Conservation (phyloP, 805 yeast species). For the Lipomyces mesembrius region DNA sequence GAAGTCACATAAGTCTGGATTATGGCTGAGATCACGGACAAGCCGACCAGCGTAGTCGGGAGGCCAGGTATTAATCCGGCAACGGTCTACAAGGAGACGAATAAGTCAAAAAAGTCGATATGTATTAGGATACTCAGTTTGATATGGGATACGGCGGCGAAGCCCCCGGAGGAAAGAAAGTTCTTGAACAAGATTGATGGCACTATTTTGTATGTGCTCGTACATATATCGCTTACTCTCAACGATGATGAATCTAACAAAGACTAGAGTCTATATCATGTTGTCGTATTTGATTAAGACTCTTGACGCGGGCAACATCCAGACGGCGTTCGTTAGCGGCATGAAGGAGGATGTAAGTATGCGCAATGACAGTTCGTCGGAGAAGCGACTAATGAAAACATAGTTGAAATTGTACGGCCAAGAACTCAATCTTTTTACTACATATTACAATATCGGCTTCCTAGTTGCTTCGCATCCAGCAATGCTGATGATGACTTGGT, state of each 20-base stretch:
- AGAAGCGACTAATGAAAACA: not conserved
- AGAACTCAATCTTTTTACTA: conserved; percentile 37
- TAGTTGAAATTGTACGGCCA: conserved; percentile 37
- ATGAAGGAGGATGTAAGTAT: conserved; percentile 59
- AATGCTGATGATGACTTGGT: conserved; percentile 40
- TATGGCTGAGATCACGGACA: too few species aligned
- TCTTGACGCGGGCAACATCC: conserved; percentile 61
- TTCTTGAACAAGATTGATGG: conserved; percentile 46
- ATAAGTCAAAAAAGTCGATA: not conserved
- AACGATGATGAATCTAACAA: not conserved
- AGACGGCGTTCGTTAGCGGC: conserved; percentile 69
- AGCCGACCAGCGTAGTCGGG: too few species aligned
- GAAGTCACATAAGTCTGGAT: too few species aligned
- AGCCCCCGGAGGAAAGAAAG: conserved; percentile 41
- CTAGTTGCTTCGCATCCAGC: conserved; percentile 44
- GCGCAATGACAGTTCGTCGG: conserved; percentile 41
- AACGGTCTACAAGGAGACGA: not conserved
- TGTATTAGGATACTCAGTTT: not conserved
- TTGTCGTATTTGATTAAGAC: conserved; percentile 53
- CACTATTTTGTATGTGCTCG: conserved; percentile 40
- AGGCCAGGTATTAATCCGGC: not conserved
- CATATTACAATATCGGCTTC: conserved; percentile 42
- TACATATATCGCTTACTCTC: conserved; percentile 37
- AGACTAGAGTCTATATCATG: conserved; percentile 8
- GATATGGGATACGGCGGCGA: conserved; percentile 20